phyloP scores from a whole-genome alignment of 768 basidiomycete species.

The Boletus rubescentipes region DNA sequence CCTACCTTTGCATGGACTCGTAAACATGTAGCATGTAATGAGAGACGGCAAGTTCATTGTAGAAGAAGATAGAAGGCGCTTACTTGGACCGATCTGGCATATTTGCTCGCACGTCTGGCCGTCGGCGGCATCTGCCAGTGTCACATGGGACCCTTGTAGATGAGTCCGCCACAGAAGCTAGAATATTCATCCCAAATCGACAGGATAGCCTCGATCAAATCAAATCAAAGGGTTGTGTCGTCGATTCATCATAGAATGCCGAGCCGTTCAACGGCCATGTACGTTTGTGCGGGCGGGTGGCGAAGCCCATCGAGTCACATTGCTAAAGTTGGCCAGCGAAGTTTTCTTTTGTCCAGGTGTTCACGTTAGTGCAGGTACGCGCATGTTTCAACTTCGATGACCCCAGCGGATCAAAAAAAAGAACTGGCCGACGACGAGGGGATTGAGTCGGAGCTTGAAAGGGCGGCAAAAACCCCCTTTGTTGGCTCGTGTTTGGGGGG shows the following conservation, averaged over 20 bases:
- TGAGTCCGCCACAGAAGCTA: neutral
- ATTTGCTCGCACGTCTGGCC: neutral
- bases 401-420: neutral
- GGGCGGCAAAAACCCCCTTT: constrained; percentile 24
- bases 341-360: neutral
- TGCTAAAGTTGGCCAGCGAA: neutral
- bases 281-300: no score
- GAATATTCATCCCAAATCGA: neutral
- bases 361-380: neutral
- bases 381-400: no score
- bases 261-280: no score
- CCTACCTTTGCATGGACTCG: no score
- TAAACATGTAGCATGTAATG: no score
- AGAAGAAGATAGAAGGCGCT: neutral
- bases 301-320: no score
- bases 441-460: constrained; percentile 23
- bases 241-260: neutral
- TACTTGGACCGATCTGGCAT: neutral
- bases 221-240: neutral
- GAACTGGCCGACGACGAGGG: no score
- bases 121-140: no score
- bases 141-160: no score
- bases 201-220: neutral
- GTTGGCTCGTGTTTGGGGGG: constrained; percentile 28
- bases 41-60: neutral